Base-by-base conservation (phyloP, 306 rosid species). In the Erythrophleum fordii region DNA sequence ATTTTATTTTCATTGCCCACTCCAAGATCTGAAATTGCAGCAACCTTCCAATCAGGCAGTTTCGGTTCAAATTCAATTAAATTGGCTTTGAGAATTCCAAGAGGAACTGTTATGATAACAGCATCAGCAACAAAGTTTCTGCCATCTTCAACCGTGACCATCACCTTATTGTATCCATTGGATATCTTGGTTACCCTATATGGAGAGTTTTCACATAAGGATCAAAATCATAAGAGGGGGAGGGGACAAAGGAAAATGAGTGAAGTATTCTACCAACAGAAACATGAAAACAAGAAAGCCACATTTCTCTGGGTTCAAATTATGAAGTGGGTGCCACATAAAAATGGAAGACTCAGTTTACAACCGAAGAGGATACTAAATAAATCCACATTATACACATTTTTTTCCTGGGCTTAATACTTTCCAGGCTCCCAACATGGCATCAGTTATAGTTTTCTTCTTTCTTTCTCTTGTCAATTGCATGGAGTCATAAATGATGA, bases 1-100 rank as follows among this genome's bases (percentile, higher is more conserved):
- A 91, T 78, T 81, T 91, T 91, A 72, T 91, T 91, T 90, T 91
- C 97, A 60, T 89, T 89, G 86, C 94, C 97, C 75, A 91, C 91
- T 52, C 97, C 97, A 77, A 91, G 90, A 85, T 90, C 97, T 7
- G 92, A 76, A 82, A 91, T 90, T 56, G 97, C 97, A 3, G 86
- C 77, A 66, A 88, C 80, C 80, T 91, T 91, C 97, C 97, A 91
- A 68, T 87, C 91, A 0, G 93, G 93, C 55, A 91, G 84, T 53
- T 84, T 83, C 12, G 97, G 97, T 74, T 87, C 87, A 34, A 91
- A 91, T 83, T 91, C 85, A 48, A 89, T 91, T 64, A 89, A 69
- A 39, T 86, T 89, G 81, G 97, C 97, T 80, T 91, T 91, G 45
- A 91, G 90, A 46, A 91, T 49, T 77, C 97, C 97, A 18, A 89